Conservation (phyloP, 768 basidiomycete genomes). For the Tulasnella sp. region DNA sequence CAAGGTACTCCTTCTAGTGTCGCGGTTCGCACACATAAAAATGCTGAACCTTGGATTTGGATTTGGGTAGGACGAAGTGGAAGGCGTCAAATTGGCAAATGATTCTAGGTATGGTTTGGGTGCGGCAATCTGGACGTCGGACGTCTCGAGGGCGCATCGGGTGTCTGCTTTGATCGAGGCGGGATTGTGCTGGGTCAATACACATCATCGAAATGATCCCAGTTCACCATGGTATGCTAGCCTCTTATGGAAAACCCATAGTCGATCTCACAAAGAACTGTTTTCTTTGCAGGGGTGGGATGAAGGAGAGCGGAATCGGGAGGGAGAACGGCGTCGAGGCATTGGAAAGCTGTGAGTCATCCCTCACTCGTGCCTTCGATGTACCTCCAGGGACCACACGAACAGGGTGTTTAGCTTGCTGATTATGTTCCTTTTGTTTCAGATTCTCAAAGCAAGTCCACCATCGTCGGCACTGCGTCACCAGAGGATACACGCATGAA, state of each 20-base stretch:
- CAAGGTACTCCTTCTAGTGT: slow-evolving; percentile 28
- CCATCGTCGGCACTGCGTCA: slow-evolving; percentile 61
- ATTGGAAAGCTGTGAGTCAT: slow-evolving; percentile 57
- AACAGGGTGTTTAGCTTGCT: background rate
- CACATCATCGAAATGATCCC: slow-evolving; percentile 82
- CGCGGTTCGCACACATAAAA: no score
- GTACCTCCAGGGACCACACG: background rate
- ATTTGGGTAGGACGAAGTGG: slow-evolving; percentile 41
- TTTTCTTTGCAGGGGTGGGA: slow-evolving; percentile 57
- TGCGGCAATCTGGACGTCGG: slow-evolving; percentile 68
- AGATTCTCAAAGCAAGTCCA: slow-evolving; percentile 83
- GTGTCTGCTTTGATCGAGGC: slow-evolving; percentile 58
- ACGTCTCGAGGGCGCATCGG: slow-evolving; percentile 66
- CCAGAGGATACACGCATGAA: slow-evolving; percentile 43
- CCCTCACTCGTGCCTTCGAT: background rate
- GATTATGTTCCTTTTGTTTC: background rate
- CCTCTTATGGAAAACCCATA: background rate
- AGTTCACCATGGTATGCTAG: slow-evolving; percentile 67
- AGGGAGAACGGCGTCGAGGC: slow-evolving; percentile 80
- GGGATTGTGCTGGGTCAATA: slow-evolving; percentile 82
- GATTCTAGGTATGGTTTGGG: slow-evolving; percentile 71
- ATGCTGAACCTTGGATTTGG: no score
- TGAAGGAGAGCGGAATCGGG: slow-evolving; percentile 84
- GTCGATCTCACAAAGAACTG: background rate
- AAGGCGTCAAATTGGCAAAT: slow-evolving; percentile 63